Base-by-base conservation (phyloP, 2,329 filamentous ascomycete species). In the Xylaria sp. region DNA sequence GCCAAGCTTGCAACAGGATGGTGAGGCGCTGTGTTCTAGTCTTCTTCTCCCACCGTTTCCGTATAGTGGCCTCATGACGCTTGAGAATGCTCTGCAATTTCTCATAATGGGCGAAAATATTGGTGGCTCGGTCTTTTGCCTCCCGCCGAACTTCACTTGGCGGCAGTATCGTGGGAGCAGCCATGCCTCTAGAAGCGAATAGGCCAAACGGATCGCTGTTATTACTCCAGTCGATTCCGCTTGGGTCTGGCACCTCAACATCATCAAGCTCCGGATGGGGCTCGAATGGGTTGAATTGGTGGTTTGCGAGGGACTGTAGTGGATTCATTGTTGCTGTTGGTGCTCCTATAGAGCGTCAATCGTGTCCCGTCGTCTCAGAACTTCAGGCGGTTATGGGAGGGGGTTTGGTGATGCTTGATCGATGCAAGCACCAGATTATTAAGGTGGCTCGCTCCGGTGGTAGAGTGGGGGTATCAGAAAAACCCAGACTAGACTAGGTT, bases 1-100 rank as follows among this genome's bases (percentile, higher is more conserved):
- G 85, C 84, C 84, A 87, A 1, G 78, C 79, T n/a, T 77, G 72
- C 0, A 85, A 73, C 2, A 90, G 75, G 2, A 88, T 77, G 2
- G 81, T 78, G 9, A 79, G 77, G 17, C 83, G 79, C 74, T 88
- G 83, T 14, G 77, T 57, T 11, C 78, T 79, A 1, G 79, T 82
- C 76, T 87, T 88, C 72, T 88, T 88, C 2, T 72, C 68, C 87
- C 86, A 90, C 47, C 86, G 81, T 69, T 82, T 86, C 61, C 82
- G 82, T 11, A 89, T 82, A 0, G 80, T 82, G 0, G 75, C 76
- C 72, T 89, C 85, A 57, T 88, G 84, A 4, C 85, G 81, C 48
- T 82, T 75, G 2, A 89, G 63, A 4, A 87, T 85, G 4, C 57
- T 24, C 21, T 51, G 47, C 7, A 87, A 74, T 2, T 53, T 64